phyloP scores from a whole-genome alignment of 192 early-diverging fungal genomes.

The Mycoemilia scoparia region DNA sequence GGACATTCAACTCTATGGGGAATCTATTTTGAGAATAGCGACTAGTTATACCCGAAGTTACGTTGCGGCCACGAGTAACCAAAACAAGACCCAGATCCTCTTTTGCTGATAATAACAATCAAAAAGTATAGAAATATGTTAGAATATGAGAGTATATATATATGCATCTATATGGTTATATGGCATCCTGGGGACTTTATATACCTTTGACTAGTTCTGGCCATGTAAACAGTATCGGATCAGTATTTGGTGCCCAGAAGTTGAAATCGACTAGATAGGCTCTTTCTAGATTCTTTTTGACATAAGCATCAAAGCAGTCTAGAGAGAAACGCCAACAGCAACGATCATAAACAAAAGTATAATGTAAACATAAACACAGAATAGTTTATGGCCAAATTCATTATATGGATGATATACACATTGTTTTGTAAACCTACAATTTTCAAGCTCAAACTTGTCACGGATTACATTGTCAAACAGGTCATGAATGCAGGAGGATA shows the following conservation, averaged over 20 bases:
- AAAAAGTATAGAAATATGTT: no score
- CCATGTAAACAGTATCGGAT: slow-evolving; percentile 72
- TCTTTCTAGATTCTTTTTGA: slow-evolving; percentile 35
- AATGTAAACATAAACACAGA: no score
- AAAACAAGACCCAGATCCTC: slow-evolving; percentile 11
- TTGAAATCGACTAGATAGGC: slow-evolving; percentile 86
- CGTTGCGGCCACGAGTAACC: slow-evolving; percentile 18
- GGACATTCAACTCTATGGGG: slow-evolving; percentile 18
- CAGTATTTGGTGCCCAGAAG: slow-evolving; percentile 61
- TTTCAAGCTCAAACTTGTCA: slow-evolving; percentile 38
- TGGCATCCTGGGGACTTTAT: no score
- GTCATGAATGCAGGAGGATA: slow-evolving; percentile 33
- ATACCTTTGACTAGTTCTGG: slow-evolving; percentile 32
- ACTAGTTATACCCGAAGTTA: slow-evolving; percentile 14
- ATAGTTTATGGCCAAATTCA: background rate
- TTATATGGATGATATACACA: background rate
- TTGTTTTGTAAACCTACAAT: slow-evolving; percentile 52
- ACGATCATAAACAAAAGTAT: background rate
- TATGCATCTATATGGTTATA: no score
- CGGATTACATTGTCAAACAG: slow-evolving; percentile 52
- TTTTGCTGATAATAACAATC: background rate
- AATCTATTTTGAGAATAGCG: slow-evolving; percentile 23
- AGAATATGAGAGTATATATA: no score
- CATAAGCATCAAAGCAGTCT: slow-evolving; percentile 84
- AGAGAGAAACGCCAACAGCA: no score